These are phyloP conservation scores for Xylariaceae sp. DNA, from an alignment of 2,329 filamentous ascomycete species.

Conservation along the genomic window DNA sequence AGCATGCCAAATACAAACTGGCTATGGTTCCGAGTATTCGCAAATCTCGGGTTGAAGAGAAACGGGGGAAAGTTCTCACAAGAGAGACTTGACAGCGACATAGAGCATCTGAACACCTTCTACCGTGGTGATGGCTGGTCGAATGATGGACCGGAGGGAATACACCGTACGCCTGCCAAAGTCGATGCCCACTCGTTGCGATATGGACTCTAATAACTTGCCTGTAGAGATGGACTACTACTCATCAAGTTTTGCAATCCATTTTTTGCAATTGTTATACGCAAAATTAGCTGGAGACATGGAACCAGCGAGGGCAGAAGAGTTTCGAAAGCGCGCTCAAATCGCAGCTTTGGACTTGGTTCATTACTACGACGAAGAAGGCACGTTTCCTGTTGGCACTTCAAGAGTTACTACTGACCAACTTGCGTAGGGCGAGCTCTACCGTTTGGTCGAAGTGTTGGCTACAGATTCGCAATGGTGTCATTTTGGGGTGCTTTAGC, in stretches of 20 bases:
- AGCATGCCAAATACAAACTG: conserved; percentile 70
- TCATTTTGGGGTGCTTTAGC: conserved; percentile 78
- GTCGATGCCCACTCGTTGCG: not conserved
- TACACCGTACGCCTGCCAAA: conserved; percentile 54
- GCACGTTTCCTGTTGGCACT: conserved; percentile 6
- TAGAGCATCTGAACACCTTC: conserved; percentile 76
- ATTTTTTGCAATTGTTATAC: conserved; percentile 75
- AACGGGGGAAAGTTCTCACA: conserved; percentile 71
- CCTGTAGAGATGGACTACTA: conserved; percentile 75
- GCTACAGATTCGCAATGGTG: conserved; percentile 83
- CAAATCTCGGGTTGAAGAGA: conserved; percentile 73
- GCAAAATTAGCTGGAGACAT: conserved; percentile 66
- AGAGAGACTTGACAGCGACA: conserved; percentile 68
- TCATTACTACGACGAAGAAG: conserved; percentile 73
- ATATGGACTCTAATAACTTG: conserved; percentile 7
- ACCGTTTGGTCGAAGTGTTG: conserved; percentile 74
- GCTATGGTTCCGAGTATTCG: conserved; percentile 84
- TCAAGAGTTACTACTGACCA: conserved; percentile 2
- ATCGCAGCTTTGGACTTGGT: conserved; percentile 67
- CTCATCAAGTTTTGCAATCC: conserved; percentile 78
- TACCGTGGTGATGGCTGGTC: conserved; percentile 82
- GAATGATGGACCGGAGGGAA: conserved; percentile 74
- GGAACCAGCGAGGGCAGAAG: conserved; percentile 63
- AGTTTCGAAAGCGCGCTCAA: conserved; percentile 68
- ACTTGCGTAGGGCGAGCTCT: conserved; percentile 55